These are phyloP conservation scores for Calocybe gangraenosa DNA, from an alignment of 768 basidiomycete species.

Conservation along the genomic window DNA sequence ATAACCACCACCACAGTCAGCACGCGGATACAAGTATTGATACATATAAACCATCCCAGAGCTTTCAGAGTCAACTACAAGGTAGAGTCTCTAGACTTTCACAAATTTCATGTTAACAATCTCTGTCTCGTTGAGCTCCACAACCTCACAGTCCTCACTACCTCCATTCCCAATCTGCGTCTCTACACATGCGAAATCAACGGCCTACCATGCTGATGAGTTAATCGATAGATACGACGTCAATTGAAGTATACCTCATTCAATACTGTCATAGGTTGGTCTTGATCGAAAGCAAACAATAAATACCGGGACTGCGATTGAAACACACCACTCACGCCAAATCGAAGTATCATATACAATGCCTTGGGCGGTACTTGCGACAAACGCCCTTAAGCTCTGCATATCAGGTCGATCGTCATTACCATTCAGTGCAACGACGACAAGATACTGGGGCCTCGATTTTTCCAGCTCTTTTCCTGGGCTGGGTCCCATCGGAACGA, in stretches of 20 bases:
- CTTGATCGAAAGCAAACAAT: constrained; percentile 34
- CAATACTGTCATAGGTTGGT: constrained; percentile 89
- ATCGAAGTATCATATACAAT: constrained; percentile 78
- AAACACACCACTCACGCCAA: constrained; percentile 72
- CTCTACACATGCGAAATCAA: constrained; percentile 89
- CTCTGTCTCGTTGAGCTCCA: constrained; percentile 39
- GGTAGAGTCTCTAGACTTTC: too few relatives aligned
- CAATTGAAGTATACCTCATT: constrained; percentile 44
- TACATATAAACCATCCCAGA: too few relatives aligned
- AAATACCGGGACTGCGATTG: constrained; percentile 4
- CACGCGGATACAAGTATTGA: too few relatives aligned
- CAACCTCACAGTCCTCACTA: constrained; percentile 80
- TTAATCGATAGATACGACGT: constrained; percentile 3
- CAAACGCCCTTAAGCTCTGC: constrained; percentile 72
- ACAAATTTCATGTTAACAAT: constrained; percentile 33
- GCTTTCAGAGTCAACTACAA: too few relatives aligned
- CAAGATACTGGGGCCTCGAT: constrained; percentile 61
- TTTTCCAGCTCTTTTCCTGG: constrained; percentile 43
- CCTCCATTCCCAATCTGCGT: constrained; percentile 86
- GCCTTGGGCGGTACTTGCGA: constrained; percentile 78
- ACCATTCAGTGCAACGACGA: constrained; percentile 83
- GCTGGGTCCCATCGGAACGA: constrained; percentile 86
- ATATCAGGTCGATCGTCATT: constrained; percentile 74
- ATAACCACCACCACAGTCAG: too few relatives aligned
- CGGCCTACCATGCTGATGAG: constrained; percentile 35